Conservation (phyloP, 2,329 filamentous ascomycete genomes). For the Cordyceps javanica region DNA sequence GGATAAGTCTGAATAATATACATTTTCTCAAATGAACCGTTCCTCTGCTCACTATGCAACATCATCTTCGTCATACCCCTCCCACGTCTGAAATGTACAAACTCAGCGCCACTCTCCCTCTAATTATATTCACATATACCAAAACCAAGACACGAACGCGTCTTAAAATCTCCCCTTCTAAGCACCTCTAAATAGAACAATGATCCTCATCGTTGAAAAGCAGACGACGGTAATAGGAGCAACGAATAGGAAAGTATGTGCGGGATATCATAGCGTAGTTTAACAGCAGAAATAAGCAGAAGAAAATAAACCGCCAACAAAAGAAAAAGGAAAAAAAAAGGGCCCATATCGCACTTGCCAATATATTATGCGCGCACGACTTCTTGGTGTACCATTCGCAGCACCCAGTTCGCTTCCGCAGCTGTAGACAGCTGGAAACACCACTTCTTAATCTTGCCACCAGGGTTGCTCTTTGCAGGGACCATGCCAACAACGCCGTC, state of each 20-base stretch:
- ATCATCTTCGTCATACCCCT: not conserved
- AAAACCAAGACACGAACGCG: not conserved
- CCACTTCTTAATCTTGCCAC: constrained; percentile 55
- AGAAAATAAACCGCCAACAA: not conserved
- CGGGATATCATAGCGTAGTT: constrained; percentile 5
- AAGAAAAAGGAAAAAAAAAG: not conserved
- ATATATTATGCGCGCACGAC: constrained; percentile 33
- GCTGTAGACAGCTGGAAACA: constrained; percentile 54
- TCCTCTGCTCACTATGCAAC: not conserved
- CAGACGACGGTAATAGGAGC: not conserved
- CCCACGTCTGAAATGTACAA: not conserved
- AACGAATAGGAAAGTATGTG: not conserved
- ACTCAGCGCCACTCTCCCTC: not conserved
- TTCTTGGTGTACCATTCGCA: constrained; percentile 51
- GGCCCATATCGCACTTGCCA: not conserved
- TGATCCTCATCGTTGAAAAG: too few relatives aligned
- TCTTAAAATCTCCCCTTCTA: not conserved
- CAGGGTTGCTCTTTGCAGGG: constrained; percentile 44
- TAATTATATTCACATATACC: not conserved
- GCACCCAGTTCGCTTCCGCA: constrained; percentile 49
- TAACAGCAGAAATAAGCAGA: not conserved
- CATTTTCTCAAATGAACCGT: not conserved
- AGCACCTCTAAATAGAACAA: not conserved
- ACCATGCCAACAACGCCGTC: constrained; percentile 48
- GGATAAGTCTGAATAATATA: not conserved